A percentile compares a stretch with the other conserved stretches of the same genome.
Conservation (phyloP, 495 filamentous ascomycete species). For the Filosporella fistucella region DNA sequence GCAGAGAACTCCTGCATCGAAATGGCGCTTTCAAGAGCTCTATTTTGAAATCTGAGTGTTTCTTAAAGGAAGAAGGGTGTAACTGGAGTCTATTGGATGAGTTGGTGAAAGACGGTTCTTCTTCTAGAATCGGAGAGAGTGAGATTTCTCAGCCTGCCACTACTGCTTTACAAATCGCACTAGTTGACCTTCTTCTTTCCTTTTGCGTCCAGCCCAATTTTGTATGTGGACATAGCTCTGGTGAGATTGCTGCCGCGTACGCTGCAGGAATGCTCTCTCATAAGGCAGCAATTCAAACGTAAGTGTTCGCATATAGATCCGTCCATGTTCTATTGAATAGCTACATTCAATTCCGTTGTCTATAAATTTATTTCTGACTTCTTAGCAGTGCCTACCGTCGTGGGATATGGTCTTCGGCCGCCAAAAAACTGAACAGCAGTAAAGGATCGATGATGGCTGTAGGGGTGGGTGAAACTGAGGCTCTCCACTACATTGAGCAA, state of each 20-base stretch:
- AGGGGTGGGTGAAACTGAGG: slow-evolving; percentile 22
- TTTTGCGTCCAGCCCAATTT: background rate
- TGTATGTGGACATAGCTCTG: slow-evolving; percentile 1
- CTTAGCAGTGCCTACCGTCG: slow-evolving; percentile 48
- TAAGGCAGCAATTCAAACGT: slow-evolving; percentile 42
- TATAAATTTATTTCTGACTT: slow-evolving; percentile 25
- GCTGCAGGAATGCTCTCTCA: slow-evolving; percentile 42
- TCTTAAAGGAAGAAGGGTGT: background rate
- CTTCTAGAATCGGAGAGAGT: background rate
- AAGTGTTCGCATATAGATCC: too few species aligned
- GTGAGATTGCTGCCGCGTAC: slow-evolving; percentile 7
- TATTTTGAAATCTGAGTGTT: background rate
- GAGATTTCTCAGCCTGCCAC: slow-evolving; percentile 1
- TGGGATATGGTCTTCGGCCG: slow-evolving; percentile 17
- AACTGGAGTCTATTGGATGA: slow-evolving; percentile 1
- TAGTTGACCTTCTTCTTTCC: background rate
- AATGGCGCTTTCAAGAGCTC: slow-evolving; percentile 24
- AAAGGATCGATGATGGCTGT: slow-evolving; percentile 40
- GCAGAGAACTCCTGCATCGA: slow-evolving; percentile 38
- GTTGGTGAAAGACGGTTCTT: background rate
- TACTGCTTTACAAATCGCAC: slow-evolving; percentile 3
- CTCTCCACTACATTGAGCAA: slow-evolving; percentile 15
- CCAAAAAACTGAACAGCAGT: slow-evolving; percentile 7
- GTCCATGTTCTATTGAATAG: slow-evolving; percentile 41
- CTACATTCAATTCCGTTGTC: slow-evolving; percentile 50